Evolutionary conservation across 2,329 filamentous ascomycete genomes (phyloP).

Genomic region (Paecilomyces formosus): DNA sequence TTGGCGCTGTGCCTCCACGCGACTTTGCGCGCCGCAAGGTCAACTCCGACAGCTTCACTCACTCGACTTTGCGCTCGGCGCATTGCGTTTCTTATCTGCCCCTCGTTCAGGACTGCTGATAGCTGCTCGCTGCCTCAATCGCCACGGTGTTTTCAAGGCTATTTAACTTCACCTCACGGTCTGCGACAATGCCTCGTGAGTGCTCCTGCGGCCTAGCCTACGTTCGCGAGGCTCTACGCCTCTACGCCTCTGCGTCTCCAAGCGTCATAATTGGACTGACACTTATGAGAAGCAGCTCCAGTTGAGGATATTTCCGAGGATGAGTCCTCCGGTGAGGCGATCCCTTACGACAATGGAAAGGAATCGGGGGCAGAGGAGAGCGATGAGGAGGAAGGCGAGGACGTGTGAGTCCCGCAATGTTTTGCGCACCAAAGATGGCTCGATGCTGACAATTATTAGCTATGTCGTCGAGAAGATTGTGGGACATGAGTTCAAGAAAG

Average conservation of each 20-base stretch:
- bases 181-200: conserved; percentile 35
- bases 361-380: conserved; percentile 13
- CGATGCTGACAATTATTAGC: conserved; percentile 14
- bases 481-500: conserved; percentile 27
- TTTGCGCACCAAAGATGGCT: conserved; percentile 2
- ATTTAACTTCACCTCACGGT: conserved; percentile 13
- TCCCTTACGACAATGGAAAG: conserved; percentile 22
- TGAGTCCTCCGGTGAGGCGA: conserved; percentile 28
- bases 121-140: conserved; percentile 1
- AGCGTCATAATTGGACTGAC: not conserved
- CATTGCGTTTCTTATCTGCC: not conserved
- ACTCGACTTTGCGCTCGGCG: not conserved
- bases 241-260: not conserved
- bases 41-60: not conserved
- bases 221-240: not conserved
- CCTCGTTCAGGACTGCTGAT: not conserved
- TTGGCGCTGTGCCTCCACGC: conserved; percentile 27
- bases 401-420: conserved; percentile 21
- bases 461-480: conserved; percentile 35
- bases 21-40: conserved; percentile 7
- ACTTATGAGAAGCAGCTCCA: not conserved
- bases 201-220: conserved; percentile 9
- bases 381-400: conserved; percentile 25
- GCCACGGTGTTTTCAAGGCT: conserved; percentile 25
- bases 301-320: conserved; percentile 23